A percentile compares a stretch with the other conserved stretches of the same genome.
These are phyloP conservation scores for Boletus patriciae DNA, from an alignment of 768 basidiomycete species.

Conservation along the genomic window DNA sequence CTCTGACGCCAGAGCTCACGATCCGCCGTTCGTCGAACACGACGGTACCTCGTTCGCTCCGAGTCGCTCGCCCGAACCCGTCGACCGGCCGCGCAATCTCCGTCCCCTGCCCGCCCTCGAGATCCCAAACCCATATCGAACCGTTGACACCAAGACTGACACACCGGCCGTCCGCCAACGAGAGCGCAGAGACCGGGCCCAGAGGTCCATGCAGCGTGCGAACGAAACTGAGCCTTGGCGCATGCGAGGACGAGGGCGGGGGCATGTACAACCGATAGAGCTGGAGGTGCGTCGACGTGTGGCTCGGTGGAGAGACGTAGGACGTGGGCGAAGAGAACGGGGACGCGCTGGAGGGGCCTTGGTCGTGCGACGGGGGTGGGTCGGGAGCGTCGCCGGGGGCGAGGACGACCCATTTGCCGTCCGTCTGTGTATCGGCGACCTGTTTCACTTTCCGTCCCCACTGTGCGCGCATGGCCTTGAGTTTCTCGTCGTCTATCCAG, in stretches of 20 bases:
- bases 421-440: slow-evolving; percentile 76
- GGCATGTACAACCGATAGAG: slow-evolving; percentile 74
- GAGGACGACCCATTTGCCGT: slow-evolving; percentile 83
- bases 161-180: slow-evolving; percentile 80
- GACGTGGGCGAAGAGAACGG: slow-evolving; percentile 29
- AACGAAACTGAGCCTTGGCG: slow-evolving; percentile 68
- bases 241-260: slow-evolving; percentile 45
- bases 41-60: slow-evolving; percentile 42
- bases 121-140: slow-evolving; percentile 84
- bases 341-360: slow-evolving; percentile 21
- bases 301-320: slow-evolving; percentile 38
- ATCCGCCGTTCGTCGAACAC: slow-evolving; percentile 77
- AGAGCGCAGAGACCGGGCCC: slow-evolving; percentile 63
- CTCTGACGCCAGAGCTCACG: slow-evolving; percentile 43
- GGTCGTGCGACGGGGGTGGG: slow-evolving; percentile 9
- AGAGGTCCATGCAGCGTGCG: slow-evolving; percentile 70
- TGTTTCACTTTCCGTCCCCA: slow-evolving; percentile 72
- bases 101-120: slow-evolving; percentile 53
- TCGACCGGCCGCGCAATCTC: slow-evolving; percentile 35
- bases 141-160: slow-evolving; percentile 72
- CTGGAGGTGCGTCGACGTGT: slow-evolving; percentile 59
- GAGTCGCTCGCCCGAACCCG: slow-evolving; percentile 32
- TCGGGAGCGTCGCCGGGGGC: slow-evolving; percentile 53
- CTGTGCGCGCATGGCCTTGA: slow-evolving; percentile 66
- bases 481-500: slow-evolving; percentile 67